Evolutionary conservation across 2,329 filamentous ascomycete genomes (phyloP).

Genomic region (Cadophora malorum): DNA sequence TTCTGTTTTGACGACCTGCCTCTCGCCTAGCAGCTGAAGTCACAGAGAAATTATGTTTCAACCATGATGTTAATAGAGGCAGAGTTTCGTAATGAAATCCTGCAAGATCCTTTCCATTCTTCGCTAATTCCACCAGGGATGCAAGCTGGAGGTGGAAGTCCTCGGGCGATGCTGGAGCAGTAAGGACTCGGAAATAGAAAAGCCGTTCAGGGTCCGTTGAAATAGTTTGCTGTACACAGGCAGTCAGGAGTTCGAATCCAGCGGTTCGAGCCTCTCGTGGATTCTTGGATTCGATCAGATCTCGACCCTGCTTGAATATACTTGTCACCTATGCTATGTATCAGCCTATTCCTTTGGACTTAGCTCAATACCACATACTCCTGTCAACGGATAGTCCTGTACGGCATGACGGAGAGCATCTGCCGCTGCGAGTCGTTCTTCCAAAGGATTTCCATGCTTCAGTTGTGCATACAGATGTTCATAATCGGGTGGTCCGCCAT

Average conservation of each 20-base stretch:
- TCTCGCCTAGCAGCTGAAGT: conserved; percentile 60
- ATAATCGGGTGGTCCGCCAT: conserved; percentile 58
- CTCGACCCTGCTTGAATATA: conserved; percentile 71
- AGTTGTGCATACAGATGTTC: conserved; percentile 61
- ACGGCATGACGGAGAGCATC: conserved; percentile 62
- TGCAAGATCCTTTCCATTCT: conserved; percentile 64
- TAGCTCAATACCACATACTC: conserved; percentile 35
- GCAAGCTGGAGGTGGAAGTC: conserved; percentile 72
- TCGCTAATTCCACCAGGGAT: conserved; percentile 66
- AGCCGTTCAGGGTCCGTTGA: conserved; percentile 71
- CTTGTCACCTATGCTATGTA: conserved; percentile 39
- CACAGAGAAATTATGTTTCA: conserved; percentile 60
- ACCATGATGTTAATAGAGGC: conserved; percentile 66
- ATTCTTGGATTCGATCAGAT: conserved; percentile 65
- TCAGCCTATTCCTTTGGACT: conserved; percentile 16
- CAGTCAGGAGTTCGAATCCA: conserved; percentile 70
- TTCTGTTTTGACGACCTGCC: conserved; percentile 50
- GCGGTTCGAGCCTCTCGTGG: conserved; percentile 59
- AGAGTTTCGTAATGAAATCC: conserved; percentile 73
- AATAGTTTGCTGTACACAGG: conserved; percentile 67
- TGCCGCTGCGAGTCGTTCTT: conserved; percentile 63
- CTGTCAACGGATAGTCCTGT: conserved; percentile 60
- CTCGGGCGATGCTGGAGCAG: conserved; percentile 60
- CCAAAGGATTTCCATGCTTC: conserved; percentile 55
- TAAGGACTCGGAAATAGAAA: conserved; percentile 69